Evolutionary conservation across 306 rosid genomes (phyloP).

Genomic region (Vigna reflexopilosa): DNA sequence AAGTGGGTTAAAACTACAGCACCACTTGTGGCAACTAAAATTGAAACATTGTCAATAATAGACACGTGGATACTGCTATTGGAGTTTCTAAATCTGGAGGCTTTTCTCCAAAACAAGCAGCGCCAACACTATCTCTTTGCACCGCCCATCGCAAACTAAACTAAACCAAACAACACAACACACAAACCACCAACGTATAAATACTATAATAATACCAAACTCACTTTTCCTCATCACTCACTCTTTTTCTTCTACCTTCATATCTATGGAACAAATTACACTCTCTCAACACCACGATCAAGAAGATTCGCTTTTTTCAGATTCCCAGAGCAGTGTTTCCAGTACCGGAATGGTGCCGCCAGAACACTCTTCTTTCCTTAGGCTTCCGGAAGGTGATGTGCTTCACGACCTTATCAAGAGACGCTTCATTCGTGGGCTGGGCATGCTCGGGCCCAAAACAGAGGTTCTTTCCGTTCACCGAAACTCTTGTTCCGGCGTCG

Average conservation of each 20-base stretch:
- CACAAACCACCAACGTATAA: not conserved
- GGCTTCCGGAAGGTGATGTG: constrained; percentile 53
- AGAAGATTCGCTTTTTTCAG: not conserved
- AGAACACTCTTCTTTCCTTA: constrained; percentile 10
- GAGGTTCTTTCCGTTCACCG: constrained; percentile 54
- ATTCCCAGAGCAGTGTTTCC: not conserved
- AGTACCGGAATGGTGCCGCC: accelerated
- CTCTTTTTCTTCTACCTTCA: not conserved
- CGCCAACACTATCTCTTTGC: not conserved
- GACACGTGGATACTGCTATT: not conserved
- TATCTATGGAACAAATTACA: not conserved
- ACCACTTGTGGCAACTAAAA: no score
- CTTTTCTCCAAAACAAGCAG: constrained; percentile 1
- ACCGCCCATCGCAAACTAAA: not conserved
- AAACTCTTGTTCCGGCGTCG: constrained; percentile 46
- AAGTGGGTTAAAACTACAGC: no score
- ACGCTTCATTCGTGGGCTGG: constrained; percentile 59
- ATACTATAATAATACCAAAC: no score
- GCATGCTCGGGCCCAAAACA: constrained; percentile 48
- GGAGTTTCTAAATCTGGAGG: not conserved
- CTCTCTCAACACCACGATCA: not conserved
- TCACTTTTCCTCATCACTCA: no score
- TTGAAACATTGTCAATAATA: no score
- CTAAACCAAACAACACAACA: no score
- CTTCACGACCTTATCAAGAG: constrained; percentile 56